These are phyloP conservation scores for Ophiostoma himal-ulmi DNA, from an alignment of 2,329 filamentous ascomycete species.

Conservation along the genomic window DNA sequence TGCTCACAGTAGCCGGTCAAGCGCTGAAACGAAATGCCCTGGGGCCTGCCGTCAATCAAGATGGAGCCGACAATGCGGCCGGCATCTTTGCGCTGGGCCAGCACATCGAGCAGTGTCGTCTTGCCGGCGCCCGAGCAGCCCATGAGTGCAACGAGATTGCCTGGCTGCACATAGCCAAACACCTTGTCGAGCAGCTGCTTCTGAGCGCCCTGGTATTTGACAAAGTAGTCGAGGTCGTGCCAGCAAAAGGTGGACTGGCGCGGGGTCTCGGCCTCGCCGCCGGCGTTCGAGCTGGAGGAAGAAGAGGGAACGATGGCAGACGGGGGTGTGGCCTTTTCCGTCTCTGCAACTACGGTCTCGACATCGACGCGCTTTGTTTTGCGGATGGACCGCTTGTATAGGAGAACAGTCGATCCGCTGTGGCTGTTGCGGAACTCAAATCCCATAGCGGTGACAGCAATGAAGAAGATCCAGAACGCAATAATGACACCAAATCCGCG, in stretches of 20 bases:
- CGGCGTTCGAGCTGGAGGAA: background rate
- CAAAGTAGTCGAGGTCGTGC: conserved; percentile 71
- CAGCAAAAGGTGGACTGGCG: conserved; percentile 58
- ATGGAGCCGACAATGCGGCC: conserved; percentile 84
- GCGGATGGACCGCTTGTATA: conserved; percentile 23
- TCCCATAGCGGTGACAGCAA: conserved; percentile 55
- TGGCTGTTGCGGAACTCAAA: conserved; percentile 69
- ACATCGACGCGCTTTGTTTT: background rate
- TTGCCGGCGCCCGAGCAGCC: conserved; percentile 87
- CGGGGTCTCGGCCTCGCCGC: background rate
- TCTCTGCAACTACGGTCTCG: conserved; percentile 51
- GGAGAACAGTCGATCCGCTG: conserved; percentile 35
- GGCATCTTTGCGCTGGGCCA: conserved; percentile 81
- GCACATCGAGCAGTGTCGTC: conserved; percentile 78
- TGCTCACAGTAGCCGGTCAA: conserved; percentile 91
- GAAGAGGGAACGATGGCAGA: conserved; percentile 37
- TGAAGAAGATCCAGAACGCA: conserved; percentile 57
- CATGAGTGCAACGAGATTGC: conserved; percentile 85
- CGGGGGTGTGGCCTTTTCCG: conserved; percentile 57
- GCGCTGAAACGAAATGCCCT: conserved; percentile 79
- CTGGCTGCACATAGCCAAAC: conserved; percentile 92
- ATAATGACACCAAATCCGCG: conserved; percentile 65
- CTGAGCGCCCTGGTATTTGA: conserved; percentile 71
- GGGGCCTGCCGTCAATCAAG: conserved; percentile 59
- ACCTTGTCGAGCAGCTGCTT: conserved; percentile 77